Base-by-base conservation (phyloP, 371 early-diverging fungal genomes). In the Apophysomyces ossiformis region DNA sequence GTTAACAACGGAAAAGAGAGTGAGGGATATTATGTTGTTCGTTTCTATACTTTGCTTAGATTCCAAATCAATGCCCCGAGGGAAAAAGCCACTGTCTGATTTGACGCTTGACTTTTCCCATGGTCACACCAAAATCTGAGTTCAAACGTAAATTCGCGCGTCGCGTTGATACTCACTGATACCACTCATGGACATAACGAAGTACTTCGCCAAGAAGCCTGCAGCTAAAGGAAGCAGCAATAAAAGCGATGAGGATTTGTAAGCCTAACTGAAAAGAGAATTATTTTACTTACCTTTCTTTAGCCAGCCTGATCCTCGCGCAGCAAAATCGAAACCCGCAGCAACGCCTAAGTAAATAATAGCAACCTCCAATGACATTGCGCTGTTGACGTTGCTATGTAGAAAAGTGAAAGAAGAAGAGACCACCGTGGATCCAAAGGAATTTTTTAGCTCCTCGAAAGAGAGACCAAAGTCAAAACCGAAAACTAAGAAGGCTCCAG, bases 391-490 rank as follows among this genome's bases (percentile, higher is more conserved):
- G 21, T 18, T 50, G 54, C 21, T 21, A 50, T 21, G 9, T 50
- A 50, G 54, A 16, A 50, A 50, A 50, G n/a, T 26, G 21, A 50
- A 50, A 26, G 54, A n/a, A 0, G 54, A 50, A 21, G 54, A 50
- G 2, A 50, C 21, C 18, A 1, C 1, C 21, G 54, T 50, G 8
- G 54, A 50, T 50, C 54, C 54, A 32, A 21, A n/a, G 21, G 54
- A 50, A 21, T 50, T 50, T 50, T 50, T 50, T 21, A 16, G 54
- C 21, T 50, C 54, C 18, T 50, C 54, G 11, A 50, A 50, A 26
- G 21, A 21, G 9, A 21, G 9, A 50, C n/a, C 54, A 21, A 50
- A 50, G 21, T 26, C 9, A 50, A 21, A 16, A 8, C 54, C 9
- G 21, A 16, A n/a, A 32, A 21, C 54, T 9, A 21, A 50, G 21